Conservation (phyloP, 192 early-diverging fungal species). For the Kickxella alabastrina region DNA sequence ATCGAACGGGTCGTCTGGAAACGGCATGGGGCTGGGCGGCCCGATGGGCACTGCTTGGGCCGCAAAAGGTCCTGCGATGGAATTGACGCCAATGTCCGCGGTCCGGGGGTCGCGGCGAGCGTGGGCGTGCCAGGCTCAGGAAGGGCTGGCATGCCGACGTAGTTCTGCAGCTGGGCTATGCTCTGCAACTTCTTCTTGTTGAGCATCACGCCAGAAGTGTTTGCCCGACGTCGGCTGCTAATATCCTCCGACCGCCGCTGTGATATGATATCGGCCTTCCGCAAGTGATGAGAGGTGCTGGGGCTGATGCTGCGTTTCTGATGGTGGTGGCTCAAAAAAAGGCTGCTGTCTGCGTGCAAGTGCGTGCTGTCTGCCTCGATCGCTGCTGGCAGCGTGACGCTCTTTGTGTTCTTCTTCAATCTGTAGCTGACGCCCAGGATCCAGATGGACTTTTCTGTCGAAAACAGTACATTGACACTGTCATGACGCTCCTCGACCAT, state of each 20-base stretch:
- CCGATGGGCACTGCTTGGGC: slow-evolving; percentile 4
- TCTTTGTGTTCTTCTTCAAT: slow-evolving; percentile 41
- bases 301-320: slow-evolving; percentile 50
- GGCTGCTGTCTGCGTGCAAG: slow-evolving; percentile 44
- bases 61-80: slow-evolving; percentile 47
- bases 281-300: slow-evolving; percentile 16
- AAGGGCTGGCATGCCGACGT: slow-evolving; percentile 23
- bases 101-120: too few species aligned
- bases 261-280: slow-evolving; percentile 23
- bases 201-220: slow-evolving; percentile 48
- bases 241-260: slow-evolving; percentile 46
- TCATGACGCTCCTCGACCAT: slow-evolving; percentile 50
- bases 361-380: slow-evolving; percentile 44
- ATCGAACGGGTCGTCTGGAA: slow-evolving; percentile 37
- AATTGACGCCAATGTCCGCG: slow-evolving; percentile 41
- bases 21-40: slow-evolving; percentile 47
- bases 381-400: slow-evolving; percentile 38
- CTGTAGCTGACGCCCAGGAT: slow-evolving; percentile 49
- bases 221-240: slow-evolving; percentile 40
- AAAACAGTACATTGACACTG: slow-evolving; percentile 48
- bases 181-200: slow-evolving; percentile 53
- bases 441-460: slow-evolving; percentile 48
- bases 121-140: slow-evolving; percentile 26
- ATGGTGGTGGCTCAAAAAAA: slow-evolving; percentile 48
- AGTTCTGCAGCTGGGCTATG: slow-evolving; percentile 44